Evolutionary conservation across 2,329 filamentous ascomycete genomes (phyloP), one percentile per base, ranked within the genome.

Genomic region (Bipolaris sorokiniana): DNA sequence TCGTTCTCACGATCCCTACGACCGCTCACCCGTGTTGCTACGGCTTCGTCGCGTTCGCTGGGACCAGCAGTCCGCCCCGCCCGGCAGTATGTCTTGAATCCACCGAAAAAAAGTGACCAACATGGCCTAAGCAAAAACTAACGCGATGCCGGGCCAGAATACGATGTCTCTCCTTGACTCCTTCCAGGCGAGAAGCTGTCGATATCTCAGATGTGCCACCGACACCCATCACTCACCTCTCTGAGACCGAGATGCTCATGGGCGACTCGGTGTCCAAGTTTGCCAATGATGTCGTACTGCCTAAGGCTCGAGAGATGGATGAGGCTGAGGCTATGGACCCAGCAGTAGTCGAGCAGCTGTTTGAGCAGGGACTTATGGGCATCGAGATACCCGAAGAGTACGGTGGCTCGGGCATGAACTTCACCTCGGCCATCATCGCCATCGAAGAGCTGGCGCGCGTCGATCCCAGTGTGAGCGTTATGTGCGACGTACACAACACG

Each of bases 401-500:
- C 75, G 95, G 95, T 59, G 95, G 95, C 59, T 91, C 94, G 0
- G 95, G 93, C 67, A 98, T 99, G 95, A 97, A 97, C 85, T 99
- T 99, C 80, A 98, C 95, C 0, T 83, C 93, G 1, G 94, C 93
- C 59, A 97, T 99, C 74, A 89, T 99, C 42, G 94, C 91, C 26
- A 99, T 99, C 69, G 95, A 99, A 80, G 95, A 99, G 83, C 83
- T 99, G 59, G 95, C 95, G 0, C 86, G 92, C 55, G 90, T 96
- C 16, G 95, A 99, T 73, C 95, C 95, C 38, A 96, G 91, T 65
- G 95, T 99, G 62, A 94, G 91, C 72, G 95, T 99, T 62, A 80
- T 99, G 82, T 91, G 93, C 55, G 95, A 99, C 77, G 95, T 99
- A 20, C 95, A 99, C 83, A 99, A 99, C 80, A 99, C 95, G 0